Base-by-base conservation (phyloP, 805 yeast species). In the Alloascoidea africana region DNA sequence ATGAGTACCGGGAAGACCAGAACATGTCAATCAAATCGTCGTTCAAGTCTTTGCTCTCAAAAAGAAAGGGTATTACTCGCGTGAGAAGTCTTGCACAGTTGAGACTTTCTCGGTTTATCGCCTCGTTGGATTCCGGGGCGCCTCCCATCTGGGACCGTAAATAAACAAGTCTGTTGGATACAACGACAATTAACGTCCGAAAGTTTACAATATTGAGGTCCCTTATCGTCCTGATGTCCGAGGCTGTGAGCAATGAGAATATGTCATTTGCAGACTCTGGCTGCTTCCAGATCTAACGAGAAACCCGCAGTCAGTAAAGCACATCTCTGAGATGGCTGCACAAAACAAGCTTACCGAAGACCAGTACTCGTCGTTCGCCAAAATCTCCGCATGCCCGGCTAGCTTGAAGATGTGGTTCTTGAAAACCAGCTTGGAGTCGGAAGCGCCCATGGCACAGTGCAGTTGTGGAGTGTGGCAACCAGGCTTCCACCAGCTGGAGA, bases 31-130 rank as follows among this genome's bases (percentile, higher is more conserved):
- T 45, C 37, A 53, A 58, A 47, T 54, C 55, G 8, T 56, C 55
- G 38, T 47, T 59, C 45, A 46, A 58, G 17, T 49, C 56, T 35
- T 44, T 60, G 6, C 59, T 50, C 54, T 86, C 94, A 48, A 68
- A 81, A 4, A 78, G 50, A 35, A 72, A 66, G 0, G 96, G 96
- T 15, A 81, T 43, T 3, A 81, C 38, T 42, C 73, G 68, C 2
- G 83, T 71, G 32, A 87, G 54, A 3, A 80, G 53, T 27, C 95
- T 65, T 4, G 78, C 46, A 46, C 84, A 74, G 41, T 73, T 77
- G 35, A 80, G 55, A 6, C 14, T 51, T 33, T 37, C 3, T 35
- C 30, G 27, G 40, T 38, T 4, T 36, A 30, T 13, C 30, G 32
- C 18, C 34, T 27, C 15, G 30, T 15, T 14, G 6, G 36, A 17